These are phyloP conservation scores for Tricholoma terreum DNA, from an alignment of 768 basidiomycete species.

Conservation along the genomic window DNA sequence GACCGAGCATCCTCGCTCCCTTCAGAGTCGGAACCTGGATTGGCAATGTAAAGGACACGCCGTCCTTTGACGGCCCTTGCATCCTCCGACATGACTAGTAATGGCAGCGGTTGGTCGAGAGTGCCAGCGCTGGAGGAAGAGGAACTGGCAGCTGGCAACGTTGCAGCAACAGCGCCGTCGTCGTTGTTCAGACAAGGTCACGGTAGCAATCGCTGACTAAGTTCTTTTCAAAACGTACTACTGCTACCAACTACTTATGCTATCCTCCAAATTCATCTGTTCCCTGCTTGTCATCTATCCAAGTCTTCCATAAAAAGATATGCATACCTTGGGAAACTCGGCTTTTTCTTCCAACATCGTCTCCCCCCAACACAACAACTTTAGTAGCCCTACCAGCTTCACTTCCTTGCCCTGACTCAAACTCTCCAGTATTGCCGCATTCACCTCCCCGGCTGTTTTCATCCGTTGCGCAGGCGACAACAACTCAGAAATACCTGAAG, in stretches of 20 bases:
- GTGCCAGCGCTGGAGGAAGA: neutral
- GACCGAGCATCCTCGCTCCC: constrained; percentile 24
- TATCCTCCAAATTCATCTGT: no score
- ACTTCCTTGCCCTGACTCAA: constrained; percentile 91
- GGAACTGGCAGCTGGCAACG: constrained; percentile 2
- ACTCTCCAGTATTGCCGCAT: constrained; percentile 91
- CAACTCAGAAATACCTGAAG: constrained; percentile 70
- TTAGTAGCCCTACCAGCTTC: constrained; percentile 79
- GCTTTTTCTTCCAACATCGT: constrained; percentile 69
- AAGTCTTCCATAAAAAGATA: no score
- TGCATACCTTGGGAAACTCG: constrained; percentile 73
- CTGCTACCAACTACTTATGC: neutral
- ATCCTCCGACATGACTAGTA: constrained; percentile 58
- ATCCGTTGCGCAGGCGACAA: constrained; percentile 84
- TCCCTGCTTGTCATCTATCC: no score
- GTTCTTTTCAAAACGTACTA: no score
- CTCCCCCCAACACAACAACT: constrained; percentile 89
- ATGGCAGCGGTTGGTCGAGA: neutral
- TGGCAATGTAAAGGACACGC: constrained; percentile 54
- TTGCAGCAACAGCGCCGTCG: constrained; percentile 1
- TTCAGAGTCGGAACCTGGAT: constrained; percentile 51
- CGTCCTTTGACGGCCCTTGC: constrained; percentile 35
- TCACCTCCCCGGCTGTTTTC: constrained; percentile 95
- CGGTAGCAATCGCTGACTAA: neutral
- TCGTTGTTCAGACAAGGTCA: constrained; percentile 7